Conservation (phyloP, 352 stramenopile species). For the Thalassiosira mediterranea region DNA sequence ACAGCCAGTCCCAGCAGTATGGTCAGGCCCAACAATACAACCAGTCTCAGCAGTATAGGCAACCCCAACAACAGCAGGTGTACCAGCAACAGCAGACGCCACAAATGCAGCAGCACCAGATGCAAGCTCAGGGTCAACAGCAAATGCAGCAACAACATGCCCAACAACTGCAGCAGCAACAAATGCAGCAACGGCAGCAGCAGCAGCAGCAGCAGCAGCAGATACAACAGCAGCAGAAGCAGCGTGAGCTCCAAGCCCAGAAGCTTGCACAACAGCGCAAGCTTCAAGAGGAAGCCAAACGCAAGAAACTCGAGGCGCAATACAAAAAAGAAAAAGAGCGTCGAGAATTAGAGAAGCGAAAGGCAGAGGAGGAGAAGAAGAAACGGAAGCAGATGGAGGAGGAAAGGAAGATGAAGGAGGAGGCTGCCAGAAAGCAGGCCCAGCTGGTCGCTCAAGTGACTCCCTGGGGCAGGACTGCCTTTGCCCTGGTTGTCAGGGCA, state of each 20-base stretch:
- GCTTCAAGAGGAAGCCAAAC: constrained; percentile 15
- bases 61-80: constrained; percentile 24
- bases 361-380: constrained; percentile 25
- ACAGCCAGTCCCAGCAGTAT: constrained; percentile 13
- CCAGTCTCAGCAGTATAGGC: constrained; percentile 11
- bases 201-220: constrained; percentile 11
- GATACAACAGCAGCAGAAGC: constrained; percentile 18
- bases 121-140: background rate
- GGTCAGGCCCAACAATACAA: constrained; percentile 4
- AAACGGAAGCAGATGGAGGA: constrained; percentile 26
- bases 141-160: constrained; percentile 20
- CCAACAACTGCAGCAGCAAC: background rate
- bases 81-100: constrained; percentile 12
- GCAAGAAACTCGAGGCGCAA: constrained; percentile 25
- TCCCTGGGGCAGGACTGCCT: constrained; percentile 40
- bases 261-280: constrained; percentile 38
- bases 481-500: constrained; percentile 41
- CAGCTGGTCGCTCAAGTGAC: constrained; percentile 37
- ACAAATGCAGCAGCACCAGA: constrained; percentile 10
- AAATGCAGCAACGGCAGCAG: constrained; percentile 15
- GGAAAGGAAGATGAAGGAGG: background rate
- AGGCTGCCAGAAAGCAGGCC: constrained; percentile 24
- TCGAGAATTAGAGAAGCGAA: constrained; percentile 12
- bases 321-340: constrained; percentile 2
- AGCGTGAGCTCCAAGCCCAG: constrained; percentile 19